These are phyloP conservation scores for Kregervanrija pseudodelftensis DNA, from an alignment of 805 yeast species.

Conservation along the genomic window DNA sequence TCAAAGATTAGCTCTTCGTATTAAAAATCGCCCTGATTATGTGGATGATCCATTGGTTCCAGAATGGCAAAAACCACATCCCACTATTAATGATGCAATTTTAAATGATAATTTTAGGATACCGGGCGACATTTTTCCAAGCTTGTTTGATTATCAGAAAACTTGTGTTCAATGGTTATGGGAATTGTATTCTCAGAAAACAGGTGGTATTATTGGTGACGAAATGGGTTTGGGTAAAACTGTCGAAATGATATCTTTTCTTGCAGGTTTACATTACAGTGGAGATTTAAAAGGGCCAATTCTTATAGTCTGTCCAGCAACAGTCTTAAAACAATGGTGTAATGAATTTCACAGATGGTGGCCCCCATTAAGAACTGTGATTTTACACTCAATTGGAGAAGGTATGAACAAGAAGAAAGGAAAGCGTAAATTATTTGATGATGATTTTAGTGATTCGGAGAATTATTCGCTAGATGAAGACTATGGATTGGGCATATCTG, in stretches of 20 bases:
- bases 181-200: conserved; percentile 81
- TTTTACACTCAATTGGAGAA: conserved; percentile 86
- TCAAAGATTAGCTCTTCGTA: conserved; percentile 41
- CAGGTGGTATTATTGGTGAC: conserved; percentile 95
- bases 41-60: conserved; percentile 24
- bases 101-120: conserved; percentile 62
- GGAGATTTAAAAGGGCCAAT: conserved; percentile 70
- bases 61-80: conserved; percentile 78
- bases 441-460: conserved; percentile 42
- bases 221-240: conserved; percentile 99
- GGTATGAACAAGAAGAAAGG: conserved; percentile 50
- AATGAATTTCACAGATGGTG: conserved; percentile 95
- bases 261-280: conserved; percentile 87
- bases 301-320: conserved; percentile 90
- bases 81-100: conserved; percentile 65
- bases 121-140: conserved; percentile 87
- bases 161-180: conserved; percentile 98
- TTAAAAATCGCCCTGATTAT: conserved; percentile 21
- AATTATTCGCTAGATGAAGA: conserved; percentile 41
- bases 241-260: conserved; percentile 81
- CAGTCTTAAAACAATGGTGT: conserved; percentile 96
- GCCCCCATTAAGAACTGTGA: conserved; percentile 86
- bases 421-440: conserved; percentile 22
- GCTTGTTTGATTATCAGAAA: conserved; percentile 86
- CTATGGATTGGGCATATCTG: conserved; percentile 19